These are phyloP conservation scores for Penicillium janthinellum DNA, from an alignment of 2,329 filamentous ascomycete genomes.

Conservation along the genomic window DNA sequence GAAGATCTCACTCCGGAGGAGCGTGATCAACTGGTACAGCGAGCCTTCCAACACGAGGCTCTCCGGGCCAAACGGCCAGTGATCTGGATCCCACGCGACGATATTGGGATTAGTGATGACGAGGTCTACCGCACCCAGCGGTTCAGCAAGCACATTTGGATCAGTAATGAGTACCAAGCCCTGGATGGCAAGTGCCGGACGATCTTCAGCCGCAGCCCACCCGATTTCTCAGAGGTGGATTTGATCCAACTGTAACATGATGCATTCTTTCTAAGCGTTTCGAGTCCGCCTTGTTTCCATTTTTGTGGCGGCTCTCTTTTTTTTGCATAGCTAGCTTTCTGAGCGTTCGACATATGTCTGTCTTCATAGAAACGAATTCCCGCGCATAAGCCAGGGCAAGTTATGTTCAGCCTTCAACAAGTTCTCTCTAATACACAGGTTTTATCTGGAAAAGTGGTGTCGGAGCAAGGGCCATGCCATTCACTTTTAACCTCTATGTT, in stretches of 20 bases:
- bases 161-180: constrained; percentile 89
- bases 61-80: constrained; percentile 81
- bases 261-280: constrained; percentile 5
- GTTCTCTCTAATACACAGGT: background rate
- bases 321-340: constrained; percentile 18
- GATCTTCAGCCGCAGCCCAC: constrained; percentile 80
- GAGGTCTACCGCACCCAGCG: constrained; percentile 77
- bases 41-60: constrained; percentile 89
- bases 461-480: background rate
- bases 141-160: constrained; percentile 81
- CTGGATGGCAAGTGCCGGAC: constrained; percentile 81
- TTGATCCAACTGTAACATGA: constrained; percentile 70
- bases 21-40: constrained; percentile 78
- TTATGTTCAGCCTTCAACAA: background rate
- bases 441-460: background rate
- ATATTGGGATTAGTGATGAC: constrained; percentile 86
- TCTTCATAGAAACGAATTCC: constrained; percentile 21
- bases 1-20: constrained; percentile 91
- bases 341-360: constrained; percentile 17
- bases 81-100: constrained; percentile 91
- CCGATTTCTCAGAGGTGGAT: constrained; percentile 86
- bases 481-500: no score
- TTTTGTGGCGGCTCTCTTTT: background rate
- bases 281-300: background rate
- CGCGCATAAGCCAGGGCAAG: background rate